Evolutionary conservation across 352 stramenopile species (phyloP), one percentile per base, ranked within the genome.

Genomic region (Phytophthora citricola): DNA sequence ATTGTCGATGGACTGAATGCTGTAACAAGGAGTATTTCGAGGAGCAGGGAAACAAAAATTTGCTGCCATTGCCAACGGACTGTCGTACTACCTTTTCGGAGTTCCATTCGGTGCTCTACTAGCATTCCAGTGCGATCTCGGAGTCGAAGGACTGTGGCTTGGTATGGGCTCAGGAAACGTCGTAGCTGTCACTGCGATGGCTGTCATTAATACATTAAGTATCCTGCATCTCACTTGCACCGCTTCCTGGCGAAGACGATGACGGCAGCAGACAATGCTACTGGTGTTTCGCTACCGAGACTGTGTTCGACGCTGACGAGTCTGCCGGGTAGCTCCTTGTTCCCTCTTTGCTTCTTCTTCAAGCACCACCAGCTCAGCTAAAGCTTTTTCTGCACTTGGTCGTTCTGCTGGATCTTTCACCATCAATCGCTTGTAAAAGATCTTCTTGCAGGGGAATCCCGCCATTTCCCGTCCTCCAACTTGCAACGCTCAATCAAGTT

Each of bases 21-120:
- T 45, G 67, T 85, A 50, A 75, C 78, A 90, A 54, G 85, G 81
- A 14, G 71, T 91, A 39, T 88, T 91, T 68, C 76, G 82, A 26
- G 81, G 73, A 36, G 81, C 73, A 24, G 86, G 86, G 6, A 20
- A 59, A 20, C 83, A 94, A 40, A 73, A 69, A 4, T 52, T 77
- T 39, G 76, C 71, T 20, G 77, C 85, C 1, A 63, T 72, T 32
- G 69, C 74, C 5, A 91, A 88, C 54, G 75, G 78, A 4, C 57
- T 87, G 20, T 81, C 77, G 5, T 93, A 90, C 53, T 94, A 92
- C 62, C 48, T 68, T 2, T 75, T 86, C 0, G 83, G 84, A 8
- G 65, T 95, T 29, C 84, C 86, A 5, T 9, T 92, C 0, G 85
- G 73, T 0, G 75, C 79, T 3, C 32, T 87, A 11, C 62, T 92